Conservation (phyloP, 1,284 basidiomycete genomes). For the Leucoagaricus sp. region DNA sequence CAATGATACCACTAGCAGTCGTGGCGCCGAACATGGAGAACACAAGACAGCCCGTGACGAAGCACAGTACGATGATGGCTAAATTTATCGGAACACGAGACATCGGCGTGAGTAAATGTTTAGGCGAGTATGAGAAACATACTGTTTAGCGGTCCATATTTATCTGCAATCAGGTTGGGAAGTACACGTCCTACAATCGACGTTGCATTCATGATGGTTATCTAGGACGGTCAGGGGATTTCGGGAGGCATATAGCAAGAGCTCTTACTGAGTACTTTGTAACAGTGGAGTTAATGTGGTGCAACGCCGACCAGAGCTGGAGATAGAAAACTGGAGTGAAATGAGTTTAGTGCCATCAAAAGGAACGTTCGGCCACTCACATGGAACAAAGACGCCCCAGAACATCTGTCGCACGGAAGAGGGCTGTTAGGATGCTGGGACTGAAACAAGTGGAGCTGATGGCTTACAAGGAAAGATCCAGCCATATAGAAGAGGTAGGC, state of each 20-base stretch:
- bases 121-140: constrained; percentile 8
- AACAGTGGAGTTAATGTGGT: constrained; percentile 34
- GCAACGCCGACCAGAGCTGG: constrained; percentile 41
- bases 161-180: constrained; percentile 39
- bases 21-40: constrained; percentile 45
- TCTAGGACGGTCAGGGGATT: constrained; percentile 23
- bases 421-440: not conserved
- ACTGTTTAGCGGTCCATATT: constrained; percentile 39
- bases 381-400: constrained; percentile 42
- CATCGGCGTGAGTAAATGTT: not conserved
- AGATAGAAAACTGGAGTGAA: constrained; percentile 41
- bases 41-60: constrained; percentile 39
- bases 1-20: constrained; percentile 35
- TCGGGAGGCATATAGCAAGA: not conserved
- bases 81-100: not conserved
- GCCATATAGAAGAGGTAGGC: constrained; percentile 31
- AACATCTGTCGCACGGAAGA: constrained; percentile 27
- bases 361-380: constrained; percentile 20
- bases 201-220: constrained; percentile 41
- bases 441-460: not conserved
- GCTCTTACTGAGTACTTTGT: constrained; percentile 40
- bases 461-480: constrained; percentile 29
- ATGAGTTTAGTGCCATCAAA: not conserved
- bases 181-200: constrained; percentile 42
- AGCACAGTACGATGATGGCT: constrained; percentile 42